Conservation (phyloP, 208 protist species). For the Trypanosoma avium region DNA sequence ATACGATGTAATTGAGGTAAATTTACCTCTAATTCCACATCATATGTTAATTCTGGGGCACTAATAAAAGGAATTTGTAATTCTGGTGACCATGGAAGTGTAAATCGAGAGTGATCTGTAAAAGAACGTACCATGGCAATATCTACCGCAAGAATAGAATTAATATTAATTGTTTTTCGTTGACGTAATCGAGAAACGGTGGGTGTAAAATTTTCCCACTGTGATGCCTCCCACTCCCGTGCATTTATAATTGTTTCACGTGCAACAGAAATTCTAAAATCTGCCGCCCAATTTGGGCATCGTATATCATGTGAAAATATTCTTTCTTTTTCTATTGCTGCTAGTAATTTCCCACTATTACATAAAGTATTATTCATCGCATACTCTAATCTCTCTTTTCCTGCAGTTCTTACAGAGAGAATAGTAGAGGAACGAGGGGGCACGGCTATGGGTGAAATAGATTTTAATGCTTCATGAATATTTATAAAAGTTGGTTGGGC, state of each 20-base stretch:
- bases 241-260: conserved; percentile 5
- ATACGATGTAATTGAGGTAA: conserved; percentile 38
- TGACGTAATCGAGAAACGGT: conserved; percentile 28
- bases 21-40: conserved; percentile 70
- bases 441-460: background rate
- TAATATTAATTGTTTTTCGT: conserved; percentile 23
- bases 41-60: conserved; percentile 24
- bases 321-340: conserved; percentile 20
- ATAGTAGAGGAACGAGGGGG: conserved; percentile 17
- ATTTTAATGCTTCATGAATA: conserved; percentile 16
- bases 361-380: conserved; percentile 27
- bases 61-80: conserved; percentile 28
- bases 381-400: conserved; percentile 21
- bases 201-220: conserved; percentile 22
- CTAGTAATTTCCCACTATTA: conserved; percentile 12
- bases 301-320: conserved; percentile 22
- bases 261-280: conserved; percentile 26
- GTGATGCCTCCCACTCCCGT: background rate
- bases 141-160: conserved; percentile 23
- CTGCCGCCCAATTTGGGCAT: conserved; percentile 24
- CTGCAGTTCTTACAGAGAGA: conserved; percentile 22
- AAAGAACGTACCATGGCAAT: conserved; percentile 27
- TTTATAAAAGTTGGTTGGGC: conserved; percentile 24
- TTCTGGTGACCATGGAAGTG: conserved; percentile 13
- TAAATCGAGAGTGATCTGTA: conserved; percentile 28